phyloP scores from a whole-genome alignment of 108 stramenopile species.

The Fragilariopsis cylindrus region DNA sequence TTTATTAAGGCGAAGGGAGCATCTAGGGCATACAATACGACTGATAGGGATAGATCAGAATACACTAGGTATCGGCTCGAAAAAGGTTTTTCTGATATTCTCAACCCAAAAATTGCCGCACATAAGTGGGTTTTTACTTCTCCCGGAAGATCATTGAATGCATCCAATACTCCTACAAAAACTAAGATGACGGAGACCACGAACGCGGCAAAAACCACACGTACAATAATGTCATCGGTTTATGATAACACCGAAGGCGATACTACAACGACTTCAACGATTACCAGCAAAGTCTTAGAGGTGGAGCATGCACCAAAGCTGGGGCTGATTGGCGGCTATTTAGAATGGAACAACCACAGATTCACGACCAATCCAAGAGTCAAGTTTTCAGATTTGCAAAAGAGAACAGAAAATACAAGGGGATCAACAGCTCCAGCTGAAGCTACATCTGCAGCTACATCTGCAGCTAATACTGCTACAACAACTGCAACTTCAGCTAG shows the following conservation, averaged over 20 bases:
- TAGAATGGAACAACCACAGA: not conserved
- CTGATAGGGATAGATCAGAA: not conserved
- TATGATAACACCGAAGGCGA: too few species aligned
- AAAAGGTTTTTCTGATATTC: slow-evolving; percentile 5
- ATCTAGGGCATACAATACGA: not conserved
- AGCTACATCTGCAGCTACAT: not conserved
- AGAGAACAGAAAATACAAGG: not conserved
- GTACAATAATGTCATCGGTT: too few species aligned
- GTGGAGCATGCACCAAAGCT: slow-evolving; percentile 13
- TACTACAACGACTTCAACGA: not conserved
- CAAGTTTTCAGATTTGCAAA: not conserved
- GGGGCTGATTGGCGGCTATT: not conserved
- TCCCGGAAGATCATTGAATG: not conserved
- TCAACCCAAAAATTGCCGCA: not conserved
- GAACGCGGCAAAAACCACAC: too few species aligned
- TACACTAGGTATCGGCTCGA: slow-evolving; percentile 1
- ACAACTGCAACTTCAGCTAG: not conserved
- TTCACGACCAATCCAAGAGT: not conserved
- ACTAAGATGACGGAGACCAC: not conserved
- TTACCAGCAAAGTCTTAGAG: not conserved
- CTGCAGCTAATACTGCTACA: not conserved
- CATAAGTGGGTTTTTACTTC: not conserved
- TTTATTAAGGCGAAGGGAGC: not conserved
- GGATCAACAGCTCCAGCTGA: not conserved
- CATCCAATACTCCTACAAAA: not conserved